A percentile compares a stretch with the other conserved stretches of the same genome.
Conservation (phyloP, 176 grass and related monocot species). For the Aegilops sharonensis region DNA sequence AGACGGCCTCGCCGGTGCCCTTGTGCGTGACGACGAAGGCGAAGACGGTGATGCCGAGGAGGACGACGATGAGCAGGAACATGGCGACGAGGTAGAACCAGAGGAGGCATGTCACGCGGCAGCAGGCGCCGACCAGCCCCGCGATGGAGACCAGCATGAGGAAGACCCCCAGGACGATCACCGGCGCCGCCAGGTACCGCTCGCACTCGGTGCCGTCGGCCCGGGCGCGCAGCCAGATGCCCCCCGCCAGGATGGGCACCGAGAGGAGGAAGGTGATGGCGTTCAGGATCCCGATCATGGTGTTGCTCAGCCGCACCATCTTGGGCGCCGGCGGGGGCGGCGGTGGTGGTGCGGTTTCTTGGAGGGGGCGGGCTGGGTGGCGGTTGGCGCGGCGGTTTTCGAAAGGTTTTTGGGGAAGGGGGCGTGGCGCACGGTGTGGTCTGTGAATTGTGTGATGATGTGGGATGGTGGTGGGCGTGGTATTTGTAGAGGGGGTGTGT, state of each 20-base stretch:
- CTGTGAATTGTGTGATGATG: background rate
- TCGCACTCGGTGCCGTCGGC: slow-evolving; percentile 79
- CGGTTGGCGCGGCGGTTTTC: background rate
- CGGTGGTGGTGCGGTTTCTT: background rate
- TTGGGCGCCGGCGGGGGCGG: background rate
- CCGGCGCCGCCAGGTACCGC: slow-evolving; percentile 53
- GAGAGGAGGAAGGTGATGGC: slow-evolving; percentile 75
- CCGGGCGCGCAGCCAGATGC: slow-evolving; percentile 71
- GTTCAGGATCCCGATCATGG: slow-evolving; percentile 81
- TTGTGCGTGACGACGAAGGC: slow-evolving; percentile 83
- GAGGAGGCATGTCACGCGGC: slow-evolving; percentile 72
- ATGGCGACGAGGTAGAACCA: slow-evolving; percentile 91
- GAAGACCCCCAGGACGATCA: slow-evolving; percentile 65
- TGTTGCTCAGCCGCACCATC: slow-evolving; percentile 90
- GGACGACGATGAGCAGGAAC: slow-evolving; percentile 78
- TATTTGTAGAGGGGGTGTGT: slow-evolving; percentile 20
- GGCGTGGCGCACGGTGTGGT: background rate
- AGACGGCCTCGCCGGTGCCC: slow-evolving; percentile 71
- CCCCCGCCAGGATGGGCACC: slow-evolving; percentile 64
- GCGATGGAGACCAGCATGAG: slow-evolving; percentile 73
- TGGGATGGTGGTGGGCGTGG: background rate
- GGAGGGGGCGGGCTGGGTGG: background rate
- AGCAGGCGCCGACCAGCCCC: slow-evolving; percentile 80
- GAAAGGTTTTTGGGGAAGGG: background rate
- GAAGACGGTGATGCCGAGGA: slow-evolving; percentile 75